Conservation (phyloP, 1,139 yeast species). For the Pneumocystis jirovecii region DNA sequence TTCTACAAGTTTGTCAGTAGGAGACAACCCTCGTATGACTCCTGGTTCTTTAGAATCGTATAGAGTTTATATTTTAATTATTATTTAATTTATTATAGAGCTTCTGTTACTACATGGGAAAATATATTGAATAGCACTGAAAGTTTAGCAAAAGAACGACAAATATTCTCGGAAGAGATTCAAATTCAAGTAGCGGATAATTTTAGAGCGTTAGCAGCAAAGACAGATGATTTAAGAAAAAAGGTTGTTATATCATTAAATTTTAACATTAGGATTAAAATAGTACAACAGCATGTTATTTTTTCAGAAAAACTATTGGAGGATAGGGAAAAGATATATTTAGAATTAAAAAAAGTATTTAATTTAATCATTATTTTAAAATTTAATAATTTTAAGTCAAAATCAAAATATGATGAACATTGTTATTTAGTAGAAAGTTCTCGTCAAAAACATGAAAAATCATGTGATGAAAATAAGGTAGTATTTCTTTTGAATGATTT, state of each 20-base stretch:
- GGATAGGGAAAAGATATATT: conserved; percentile 46
- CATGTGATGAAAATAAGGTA: conserved; percentile 21
- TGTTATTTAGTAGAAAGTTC: conserved; percentile 72
- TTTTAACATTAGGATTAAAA: background rate
- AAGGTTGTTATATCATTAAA: conserved; percentile 19
- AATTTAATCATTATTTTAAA: background rate
- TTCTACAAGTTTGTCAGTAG: conserved; percentile 63
- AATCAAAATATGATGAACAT: conserved; percentile 58
- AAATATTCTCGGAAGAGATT: conserved; percentile 47
- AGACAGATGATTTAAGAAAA: conserved; percentile 40
- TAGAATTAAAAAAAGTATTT: conserved; percentile 41
- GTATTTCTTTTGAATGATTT: background rate
- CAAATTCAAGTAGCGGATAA: conserved; percentile 49
- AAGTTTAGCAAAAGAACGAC: conserved; percentile 54
- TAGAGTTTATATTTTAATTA: background rate
- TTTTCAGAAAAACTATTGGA: conserved; percentile 45
- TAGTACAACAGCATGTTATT: conserved; percentile 28
- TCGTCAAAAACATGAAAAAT: conserved; percentile 49
- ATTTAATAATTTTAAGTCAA: conserved; percentile 25
- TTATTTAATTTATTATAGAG: conserved; percentile 28
- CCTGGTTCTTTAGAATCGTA: conserved; percentile 74
- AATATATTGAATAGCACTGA: conserved; percentile 80
- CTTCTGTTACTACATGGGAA: conserved; percentile 88
- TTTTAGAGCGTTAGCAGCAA: conserved; percentile 38
- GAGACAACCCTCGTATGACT: conserved; percentile 77